Base-by-base conservation (phyloP, 1,284 basidiomycete genomes). In the Rhodotorula sp. region DNA sequence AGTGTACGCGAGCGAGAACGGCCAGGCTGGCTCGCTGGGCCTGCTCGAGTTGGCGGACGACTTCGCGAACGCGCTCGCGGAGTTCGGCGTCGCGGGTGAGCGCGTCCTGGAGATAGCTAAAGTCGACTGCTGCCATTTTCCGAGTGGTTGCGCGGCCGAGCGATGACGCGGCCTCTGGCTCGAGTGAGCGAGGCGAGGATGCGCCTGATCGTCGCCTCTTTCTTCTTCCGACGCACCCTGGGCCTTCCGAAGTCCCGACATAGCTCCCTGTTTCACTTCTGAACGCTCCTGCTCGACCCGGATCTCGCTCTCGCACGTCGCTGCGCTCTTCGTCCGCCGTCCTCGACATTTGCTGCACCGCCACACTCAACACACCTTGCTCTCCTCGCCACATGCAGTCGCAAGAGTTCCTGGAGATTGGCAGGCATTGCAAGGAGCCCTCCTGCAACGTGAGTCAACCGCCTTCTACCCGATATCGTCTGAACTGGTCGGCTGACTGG, bases 41-140 rank as follows among this genome's bases (percentile, higher is more conserved):
- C 33, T 61, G 60, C 46, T 76, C 75, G 54, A 76, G 44, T 12
- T 66, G 67, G 15, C 66, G 65, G 14, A 70, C 67, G 29, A 61
- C 64, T 30, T 75, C 74, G n/a, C 72, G 62, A 30, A 76, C 71
- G 29, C 61, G 63, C 57, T 76, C 75, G 24, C 75, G 60, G 51
- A 75, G 65, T 12, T 71, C 68, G 7, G 69, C 62, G 60, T 76
- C 75, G 33, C 37, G 45, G 48, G 70, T 64, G 49, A 76, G 71
- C 42, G 60, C 64, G 37, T 57, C 61, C 5, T 62, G 58, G 20
- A 76, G 67, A 59, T 67, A 65, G 29, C 56, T n/a, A 44, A 76
- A 76, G 56, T 70, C 69, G 59, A 70, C 66, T 6, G 58, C 22
- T 4, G 65, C 46, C 65, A 67, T 67, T 17, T 4, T 37, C 24